phyloP scores from a whole-genome alignment of 2,329 filamentous ascomycete genomes.

The Penicillium polonicum region DNA sequence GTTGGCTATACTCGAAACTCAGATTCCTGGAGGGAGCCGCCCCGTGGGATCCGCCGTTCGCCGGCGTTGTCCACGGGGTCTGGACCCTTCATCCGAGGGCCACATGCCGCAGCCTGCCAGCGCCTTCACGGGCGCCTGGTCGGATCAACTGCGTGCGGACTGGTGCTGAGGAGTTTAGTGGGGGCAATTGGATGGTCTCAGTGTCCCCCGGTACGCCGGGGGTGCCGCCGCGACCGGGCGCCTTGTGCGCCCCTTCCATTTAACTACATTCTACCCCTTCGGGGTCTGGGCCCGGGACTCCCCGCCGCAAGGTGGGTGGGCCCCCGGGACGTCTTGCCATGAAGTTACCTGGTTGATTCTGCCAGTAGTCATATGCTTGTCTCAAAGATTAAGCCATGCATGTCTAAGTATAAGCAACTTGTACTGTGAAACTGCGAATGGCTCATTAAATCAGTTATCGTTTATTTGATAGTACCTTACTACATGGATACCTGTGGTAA shows the following conservation, averaged over 20 bases:
- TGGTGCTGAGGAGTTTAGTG: conserved; percentile 7
- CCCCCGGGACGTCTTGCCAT: background rate
- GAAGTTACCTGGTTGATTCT: conserved; percentile 5
- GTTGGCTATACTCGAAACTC: background rate
- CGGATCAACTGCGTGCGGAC: conserved; percentile 2
- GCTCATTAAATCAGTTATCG: too few relatives aligned
- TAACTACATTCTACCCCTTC: too few relatives aligned
- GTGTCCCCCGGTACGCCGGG: too few relatives aligned
- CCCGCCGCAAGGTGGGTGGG: background rate
- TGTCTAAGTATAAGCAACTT: background rate
- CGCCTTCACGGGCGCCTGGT: background rate
- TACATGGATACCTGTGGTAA: too few relatives aligned
- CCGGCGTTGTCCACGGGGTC: conserved; percentile 3
- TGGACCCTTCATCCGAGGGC: conserved; percentile 4
- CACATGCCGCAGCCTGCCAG: conserved; percentile 3
- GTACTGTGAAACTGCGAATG: too few relatives aligned
- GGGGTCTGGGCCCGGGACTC: background rate
- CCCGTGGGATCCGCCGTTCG: conserved; percentile 3
- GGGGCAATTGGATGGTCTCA: background rate
- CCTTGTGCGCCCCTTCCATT: too few relatives aligned
- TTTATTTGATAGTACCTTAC: too few relatives aligned
- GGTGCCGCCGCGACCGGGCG: too few relatives aligned
- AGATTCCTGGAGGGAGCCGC: conserved; percentile 10
- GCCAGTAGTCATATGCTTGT: conserved; percentile 3
- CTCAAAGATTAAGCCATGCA: conserved; percentile 4